These are phyloP conservation scores for Larix sibirica DNA, from an alignment of 83 land plant genomes.

Conservation along the genomic window DNA sequence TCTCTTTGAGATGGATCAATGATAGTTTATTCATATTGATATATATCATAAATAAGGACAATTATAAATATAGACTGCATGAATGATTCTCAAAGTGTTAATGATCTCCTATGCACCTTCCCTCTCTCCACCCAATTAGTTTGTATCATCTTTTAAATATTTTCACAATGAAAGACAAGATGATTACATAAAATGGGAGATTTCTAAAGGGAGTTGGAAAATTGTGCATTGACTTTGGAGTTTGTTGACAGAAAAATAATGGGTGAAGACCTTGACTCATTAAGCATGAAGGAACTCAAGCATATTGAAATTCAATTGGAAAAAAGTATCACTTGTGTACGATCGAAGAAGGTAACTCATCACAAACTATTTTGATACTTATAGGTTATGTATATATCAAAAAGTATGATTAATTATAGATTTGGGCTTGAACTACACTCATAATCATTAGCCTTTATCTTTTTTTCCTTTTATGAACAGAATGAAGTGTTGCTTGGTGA, in stretches of 20 bases:
- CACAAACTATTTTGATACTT: neutral
- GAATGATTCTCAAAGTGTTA: too few relatives aligned
- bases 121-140: too few relatives aligned
- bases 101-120: too few relatives aligned
- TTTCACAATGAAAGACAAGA: too few relatives aligned
- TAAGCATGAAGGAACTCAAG: constrained; percentile 47
- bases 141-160: too few relatives aligned
- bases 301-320: constrained; percentile 52
- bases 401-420: neutral
- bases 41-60: too few relatives aligned
- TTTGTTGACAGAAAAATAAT: constrained; percentile 30
- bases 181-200: too few relatives aligned
- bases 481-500: neutral
- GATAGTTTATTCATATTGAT: too few relatives aligned
- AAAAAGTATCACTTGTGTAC: constrained; percentile 37
- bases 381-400: neutral
- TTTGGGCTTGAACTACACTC: neutral
- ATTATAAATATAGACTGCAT: too few relatives aligned
- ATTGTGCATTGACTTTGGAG: neutral
- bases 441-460: neutral
- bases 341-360: constrained; percentile 45
- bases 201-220: too few relatives aligned
- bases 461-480: neutral
- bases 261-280: constrained; percentile 45
- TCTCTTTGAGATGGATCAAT: too few relatives aligned